Percentiles rank a stretch among this genome's conserved stretches.
These are phyloP conservation scores for Diplodia seriata DNA, from an alignment of 2,329 filamentous ascomycete species.

Conservation along the genomic window DNA sequence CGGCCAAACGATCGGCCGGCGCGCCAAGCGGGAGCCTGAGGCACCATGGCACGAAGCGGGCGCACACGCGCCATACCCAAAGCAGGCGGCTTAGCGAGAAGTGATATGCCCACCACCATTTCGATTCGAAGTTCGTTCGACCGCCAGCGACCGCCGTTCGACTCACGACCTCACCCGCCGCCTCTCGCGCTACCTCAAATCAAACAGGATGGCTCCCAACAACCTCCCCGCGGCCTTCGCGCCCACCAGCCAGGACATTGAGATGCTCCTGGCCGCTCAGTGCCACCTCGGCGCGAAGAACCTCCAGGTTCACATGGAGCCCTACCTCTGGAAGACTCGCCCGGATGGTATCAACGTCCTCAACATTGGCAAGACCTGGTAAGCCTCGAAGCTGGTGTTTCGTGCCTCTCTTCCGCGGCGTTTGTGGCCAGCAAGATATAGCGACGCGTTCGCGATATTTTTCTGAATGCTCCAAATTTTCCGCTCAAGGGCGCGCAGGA, in stretches of 20 bases:
- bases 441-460: not conserved
- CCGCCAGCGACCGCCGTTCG: conserved; percentile 38
- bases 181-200: conserved; percentile 40
- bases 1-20: conserved; percentile 29
- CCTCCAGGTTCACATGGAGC: conserved; percentile 99
- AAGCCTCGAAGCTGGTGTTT: conserved; percentile 51
- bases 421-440: conserved; percentile 7
- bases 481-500: not conserved
- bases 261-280: conserved; percentile 98
- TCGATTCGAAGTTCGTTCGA: conserved; percentile 33
- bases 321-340: conserved; percentile 99
- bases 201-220: conserved; percentile 87
- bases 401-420: not conserved
- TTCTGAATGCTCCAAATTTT: conserved; percentile 7
- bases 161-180: conserved; percentile 33
- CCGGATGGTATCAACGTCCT: conserved; percentile 98
- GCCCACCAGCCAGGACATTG: conserved; percentile 97
- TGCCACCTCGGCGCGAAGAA: conserved; percentile 98
- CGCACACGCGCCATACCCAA: conserved; percentile 29
- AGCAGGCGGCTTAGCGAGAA: conserved; percentile 36
- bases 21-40: not conserved
- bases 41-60: not conserved
- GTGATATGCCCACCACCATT: conserved; percentile 34
- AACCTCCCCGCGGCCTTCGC: conserved; percentile 97
- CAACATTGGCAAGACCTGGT: conserved; percentile 99